These are phyloP conservation scores for Tilletia caries DNA, from an alignment of 1,284 basidiomycete species.

Conservation along the genomic window DNA sequence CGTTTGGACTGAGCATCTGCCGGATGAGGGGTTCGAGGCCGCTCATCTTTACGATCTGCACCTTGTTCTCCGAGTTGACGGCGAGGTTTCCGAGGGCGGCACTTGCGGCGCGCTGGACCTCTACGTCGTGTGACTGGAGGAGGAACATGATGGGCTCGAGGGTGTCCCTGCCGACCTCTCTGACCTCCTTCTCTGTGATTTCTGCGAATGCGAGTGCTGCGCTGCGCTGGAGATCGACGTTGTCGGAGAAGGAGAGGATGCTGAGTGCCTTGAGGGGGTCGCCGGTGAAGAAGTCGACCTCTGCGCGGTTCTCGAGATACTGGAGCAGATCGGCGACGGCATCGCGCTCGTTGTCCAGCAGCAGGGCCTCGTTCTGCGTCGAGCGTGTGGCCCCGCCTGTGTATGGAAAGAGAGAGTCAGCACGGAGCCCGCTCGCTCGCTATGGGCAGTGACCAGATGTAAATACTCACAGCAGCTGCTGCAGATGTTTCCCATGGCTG, in stretches of 20 bases:
- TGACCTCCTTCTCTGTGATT: slow-evolving; percentile 99
- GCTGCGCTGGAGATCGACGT: slow-evolving; percentile 96
- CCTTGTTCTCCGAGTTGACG: slow-evolving; percentile 98
- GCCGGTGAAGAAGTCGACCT: slow-evolving; percentile 54
- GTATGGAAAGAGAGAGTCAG: neutral
- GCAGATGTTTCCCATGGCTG: slow-evolving; percentile 46
- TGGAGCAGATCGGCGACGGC: slow-evolving; percentile 96
- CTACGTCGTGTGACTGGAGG: slow-evolving; percentile 93
- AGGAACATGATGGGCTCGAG: slow-evolving; percentile 97
- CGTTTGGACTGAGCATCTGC: slow-evolving; percentile 98
- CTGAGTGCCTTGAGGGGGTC: slow-evolving; percentile 88
- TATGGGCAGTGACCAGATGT: neutral
- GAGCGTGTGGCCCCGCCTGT: slow-evolving; percentile 29
- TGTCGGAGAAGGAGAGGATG: slow-evolving; percentile 97
- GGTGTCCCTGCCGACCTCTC: slow-evolving; percentile 92
- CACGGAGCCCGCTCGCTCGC: too few relatives aligned
- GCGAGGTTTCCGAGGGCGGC: slow-evolving; percentile 98
- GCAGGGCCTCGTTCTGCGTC: slow-evolving; percentile 68
- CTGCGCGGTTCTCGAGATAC: slow-evolving; percentile 73
- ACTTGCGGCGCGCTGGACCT: slow-evolving; percentile 95
- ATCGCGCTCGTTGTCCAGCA: slow-evolving; percentile 96
- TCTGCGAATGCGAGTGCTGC: slow-evolving; percentile 98
- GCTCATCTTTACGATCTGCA: slow-evolving; percentile 95
- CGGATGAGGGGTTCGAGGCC: slow-evolving; percentile 96
- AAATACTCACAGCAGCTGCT: slow-evolving; percentile 18